Evolutionary conservation across 2,329 filamentous ascomycete genomes (phyloP).

Genomic region (Colletotrichum falcatum): DNA sequence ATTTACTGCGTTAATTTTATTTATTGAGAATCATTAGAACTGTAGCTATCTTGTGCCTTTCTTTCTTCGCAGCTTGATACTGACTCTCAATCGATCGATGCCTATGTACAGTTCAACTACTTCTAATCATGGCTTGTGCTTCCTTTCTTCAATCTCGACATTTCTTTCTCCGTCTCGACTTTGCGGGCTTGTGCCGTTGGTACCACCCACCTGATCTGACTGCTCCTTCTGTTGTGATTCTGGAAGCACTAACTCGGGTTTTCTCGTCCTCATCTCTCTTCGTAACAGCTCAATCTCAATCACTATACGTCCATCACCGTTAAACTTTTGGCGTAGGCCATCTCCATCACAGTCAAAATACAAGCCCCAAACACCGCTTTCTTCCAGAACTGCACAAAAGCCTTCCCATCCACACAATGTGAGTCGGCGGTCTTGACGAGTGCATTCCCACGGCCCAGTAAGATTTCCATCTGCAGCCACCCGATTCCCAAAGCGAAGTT

Average conservation of each 20-base stretch:
- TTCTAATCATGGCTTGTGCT: background rate
- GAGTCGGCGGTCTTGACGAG: conserved; percentile 62
- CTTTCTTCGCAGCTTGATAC: background rate
- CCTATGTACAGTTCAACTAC: fast-evolving
- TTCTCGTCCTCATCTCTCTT: conserved; percentile 56
- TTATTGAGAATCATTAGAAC: background rate
- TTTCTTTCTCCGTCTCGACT: background rate
- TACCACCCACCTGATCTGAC: background rate
- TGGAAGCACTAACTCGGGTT: conserved; percentile 1
- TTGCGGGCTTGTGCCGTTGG: no score
- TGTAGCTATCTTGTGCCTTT: background rate
- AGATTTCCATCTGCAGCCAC: conserved; percentile 56
- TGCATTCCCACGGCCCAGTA: conserved; percentile 64
- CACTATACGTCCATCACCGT: conserved; percentile 57
- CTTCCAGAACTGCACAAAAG: conserved; percentile 59
- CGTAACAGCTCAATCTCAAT: conserved; percentile 67
- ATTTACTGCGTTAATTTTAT: background rate
- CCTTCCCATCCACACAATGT: conserved; percentile 63
- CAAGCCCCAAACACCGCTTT: conserved; percentile 57
- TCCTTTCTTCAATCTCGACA: background rate
- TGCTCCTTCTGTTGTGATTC: background rate
- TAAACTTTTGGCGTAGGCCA: conserved; percentile 56
- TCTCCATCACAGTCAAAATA: conserved; percentile 63
- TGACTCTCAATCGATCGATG: no score
- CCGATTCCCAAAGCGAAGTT: conserved; percentile 60